Evolutionary conservation across 371 early-diverging fungal genomes (phyloP).

Genomic region (Umbelopsis sp.): DNA sequence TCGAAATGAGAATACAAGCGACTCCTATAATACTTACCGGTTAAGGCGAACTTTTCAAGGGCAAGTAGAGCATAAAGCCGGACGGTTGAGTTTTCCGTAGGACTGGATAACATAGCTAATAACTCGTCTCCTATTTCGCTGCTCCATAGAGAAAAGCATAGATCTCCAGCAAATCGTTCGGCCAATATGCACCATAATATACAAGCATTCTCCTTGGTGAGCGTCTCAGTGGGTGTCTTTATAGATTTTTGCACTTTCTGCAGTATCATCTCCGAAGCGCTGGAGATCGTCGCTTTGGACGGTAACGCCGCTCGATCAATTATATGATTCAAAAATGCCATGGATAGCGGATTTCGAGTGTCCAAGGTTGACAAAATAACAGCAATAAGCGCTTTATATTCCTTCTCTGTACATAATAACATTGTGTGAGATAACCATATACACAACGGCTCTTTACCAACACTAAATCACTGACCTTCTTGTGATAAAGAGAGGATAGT

Average conservation of each 20-base stretch:
- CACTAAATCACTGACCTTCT: not conserved
- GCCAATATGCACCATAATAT: slow-evolving; percentile 48
- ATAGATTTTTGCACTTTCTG: slow-evolving; percentile 29
- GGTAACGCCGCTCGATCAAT: slow-evolving; percentile 60
- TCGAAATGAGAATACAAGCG: not conserved
- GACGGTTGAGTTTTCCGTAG: slow-evolving; percentile 36
- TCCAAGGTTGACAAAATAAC: slow-evolving; percentile 35
- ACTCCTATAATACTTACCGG: slow-evolving; percentile 29
- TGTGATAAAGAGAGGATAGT: slow-evolving; percentile 7
- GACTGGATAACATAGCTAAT: slow-evolving; percentile 32
- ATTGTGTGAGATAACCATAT: not conserved
- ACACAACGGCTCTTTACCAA: not conserved
- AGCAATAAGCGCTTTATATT: slow-evolving; percentile 41
- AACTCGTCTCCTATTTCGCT: slow-evolving; percentile 41
- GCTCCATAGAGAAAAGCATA: slow-evolving; percentile 38
- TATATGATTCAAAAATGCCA: slow-evolving; percentile 60
- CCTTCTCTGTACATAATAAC: slow-evolving; percentile 26
- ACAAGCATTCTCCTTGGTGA: slow-evolving; percentile 39
- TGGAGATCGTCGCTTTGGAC: slow-evolving; percentile 43
- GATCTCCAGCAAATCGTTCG: slow-evolving; percentile 51
- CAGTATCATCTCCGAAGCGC: slow-evolving; percentile 33
- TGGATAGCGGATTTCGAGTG: slow-evolving; percentile 54
- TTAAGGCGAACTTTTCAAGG: slow-evolving; percentile 51
- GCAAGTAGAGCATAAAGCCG: slow-evolving; percentile 46
- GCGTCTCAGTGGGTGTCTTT: slow-evolving; percentile 11